These are phyloP conservation scores for Hypericum perforatum DNA, from an alignment of 345 rosid species.

Conservation along the genomic window DNA sequence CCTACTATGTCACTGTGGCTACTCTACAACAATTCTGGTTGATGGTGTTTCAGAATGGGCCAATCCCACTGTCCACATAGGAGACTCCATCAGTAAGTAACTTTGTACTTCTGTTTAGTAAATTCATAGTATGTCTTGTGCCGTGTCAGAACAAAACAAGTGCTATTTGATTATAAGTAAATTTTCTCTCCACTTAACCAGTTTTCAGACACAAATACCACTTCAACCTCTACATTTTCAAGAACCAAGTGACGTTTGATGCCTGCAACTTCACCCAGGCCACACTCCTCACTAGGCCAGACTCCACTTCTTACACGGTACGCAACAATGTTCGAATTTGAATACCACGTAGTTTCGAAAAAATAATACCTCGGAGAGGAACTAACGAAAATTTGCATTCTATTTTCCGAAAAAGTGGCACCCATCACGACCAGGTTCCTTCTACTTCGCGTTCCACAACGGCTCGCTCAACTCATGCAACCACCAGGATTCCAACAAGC, in stretches of 20 bases:
- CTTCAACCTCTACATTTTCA: slow-evolving; percentile 74
- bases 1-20: slow-evolving; percentile 25
- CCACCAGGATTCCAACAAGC: slow-evolving; percentile 35
- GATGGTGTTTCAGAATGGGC: slow-evolving; percentile 70
- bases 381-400: too few relatives aligned
- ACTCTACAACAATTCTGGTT: slow-evolving; percentile 42
- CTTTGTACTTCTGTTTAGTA: neutral
- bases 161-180: neutral
- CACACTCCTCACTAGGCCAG: slow-evolving; percentile 61
- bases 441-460: slow-evolving; percentile 77
- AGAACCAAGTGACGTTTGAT: slow-evolving; percentile 58
- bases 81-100: slow-evolving; percentile 64
- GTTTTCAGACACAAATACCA: slow-evolving; percentile 76
- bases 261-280: slow-evolving; percentile 78
- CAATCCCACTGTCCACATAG: slow-evolving; percentile 56
- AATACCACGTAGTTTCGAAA: too few relatives aligned
- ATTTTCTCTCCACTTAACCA: slow-evolving; percentile 12
- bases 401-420: slow-evolving; percentile 72
- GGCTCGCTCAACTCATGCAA: slow-evolving; percentile 48
- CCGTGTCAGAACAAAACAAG: neutral
- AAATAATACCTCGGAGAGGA: too few relatives aligned
- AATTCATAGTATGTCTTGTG: neutral
- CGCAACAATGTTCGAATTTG: neutral
- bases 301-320: slow-evolving; percentile 67
- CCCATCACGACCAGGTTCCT: slow-evolving; percentile 76